A percentile compares a stretch with the other conserved stretches of the same genome.
Conservation (phyloP, 163 green algal species). For the Scenedesmus sp. region DNA sequence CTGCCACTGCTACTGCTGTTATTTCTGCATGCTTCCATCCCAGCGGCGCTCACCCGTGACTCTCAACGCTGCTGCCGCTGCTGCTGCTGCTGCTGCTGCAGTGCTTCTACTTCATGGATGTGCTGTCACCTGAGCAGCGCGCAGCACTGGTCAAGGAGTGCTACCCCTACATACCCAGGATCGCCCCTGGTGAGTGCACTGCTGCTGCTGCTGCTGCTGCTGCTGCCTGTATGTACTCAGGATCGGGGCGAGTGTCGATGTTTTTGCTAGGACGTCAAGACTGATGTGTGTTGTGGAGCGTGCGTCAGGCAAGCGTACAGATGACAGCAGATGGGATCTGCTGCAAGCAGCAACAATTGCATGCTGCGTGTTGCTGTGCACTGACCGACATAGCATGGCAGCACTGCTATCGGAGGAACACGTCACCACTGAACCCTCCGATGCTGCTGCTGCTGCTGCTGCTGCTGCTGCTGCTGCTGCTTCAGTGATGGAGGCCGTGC, state of each 20-base stretch:
- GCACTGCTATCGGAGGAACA: no score
- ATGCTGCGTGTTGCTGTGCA: no score
- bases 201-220: neutral
- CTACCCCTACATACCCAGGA: neutral
- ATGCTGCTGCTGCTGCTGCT: neutral
- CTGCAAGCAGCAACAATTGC: neutral
- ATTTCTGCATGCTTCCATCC: neutral
- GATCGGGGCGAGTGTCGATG: no score
- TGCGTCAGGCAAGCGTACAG: no score
- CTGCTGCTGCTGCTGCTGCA: neutral
- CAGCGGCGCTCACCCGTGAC: no score
- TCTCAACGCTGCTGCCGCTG: neutral
- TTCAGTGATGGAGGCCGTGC: neutral
- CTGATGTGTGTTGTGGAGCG: no score
- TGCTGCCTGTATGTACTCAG: no score
- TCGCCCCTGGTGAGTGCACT: neutral
- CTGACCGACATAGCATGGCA: no score
- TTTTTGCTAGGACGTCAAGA: no score
- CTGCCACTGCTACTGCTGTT: neutral
- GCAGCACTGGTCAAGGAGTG: neutral
- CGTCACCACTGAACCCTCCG: no score
- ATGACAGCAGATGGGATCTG: no score
- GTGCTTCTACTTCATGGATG: neutral
- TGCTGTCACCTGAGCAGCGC: neutral
- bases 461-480: neutral